These are phyloP conservation scores for Scheffersomyces lignicola DNA, from an alignment of 1,139 yeast genomes.

Conservation along the genomic window DNA sequence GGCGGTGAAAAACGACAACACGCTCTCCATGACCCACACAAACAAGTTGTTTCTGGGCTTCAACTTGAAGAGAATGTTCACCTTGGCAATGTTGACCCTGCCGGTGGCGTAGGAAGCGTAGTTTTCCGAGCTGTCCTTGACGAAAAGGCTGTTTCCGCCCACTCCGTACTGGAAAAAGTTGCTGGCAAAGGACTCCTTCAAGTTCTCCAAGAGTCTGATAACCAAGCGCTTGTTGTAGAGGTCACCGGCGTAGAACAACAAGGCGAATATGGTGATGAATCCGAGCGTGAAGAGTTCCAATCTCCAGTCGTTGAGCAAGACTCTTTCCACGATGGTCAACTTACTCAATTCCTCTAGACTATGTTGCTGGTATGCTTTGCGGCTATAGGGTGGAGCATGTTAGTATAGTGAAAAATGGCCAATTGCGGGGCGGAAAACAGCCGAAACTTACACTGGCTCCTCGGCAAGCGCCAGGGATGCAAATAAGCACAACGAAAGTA, in stretches of 20 bases:
- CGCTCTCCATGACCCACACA: slow-evolving; percentile 57
- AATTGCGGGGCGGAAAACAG: too few relatives aligned
- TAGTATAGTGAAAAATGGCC: too few relatives aligned
- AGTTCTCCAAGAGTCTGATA: slow-evolving; percentile 45
- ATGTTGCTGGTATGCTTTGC: slow-evolving; percentile 29
- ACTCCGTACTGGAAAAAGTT: slow-evolving; percentile 86
- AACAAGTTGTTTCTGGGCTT: slow-evolving; percentile 80
- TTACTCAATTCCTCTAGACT: slow-evolving; percentile 52
- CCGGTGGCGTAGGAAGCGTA: slow-evolving; percentile 87
- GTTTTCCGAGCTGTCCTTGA: slow-evolving; percentile 70
- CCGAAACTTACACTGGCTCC: too few relatives aligned
- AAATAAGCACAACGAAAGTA: too few relatives aligned
- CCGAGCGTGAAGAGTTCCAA: slow-evolving; percentile 62
- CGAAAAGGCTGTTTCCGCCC: slow-evolving; percentile 44
- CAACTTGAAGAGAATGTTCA: slow-evolving; percentile 62
- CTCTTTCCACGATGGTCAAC: slow-evolving; percentile 52
- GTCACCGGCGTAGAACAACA: slow-evolving; percentile 59
- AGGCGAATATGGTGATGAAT: slow-evolving; percentile 45
- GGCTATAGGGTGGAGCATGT: background rate
- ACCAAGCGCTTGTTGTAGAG: slow-evolving; percentile 58
- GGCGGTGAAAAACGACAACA: slow-evolving; percentile 55
- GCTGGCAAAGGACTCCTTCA: slow-evolving; percentile 48
- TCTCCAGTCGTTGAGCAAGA: slow-evolving; percentile 66
- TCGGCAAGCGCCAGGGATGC: too few relatives aligned
- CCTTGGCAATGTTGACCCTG: slow-evolving; percentile 68